Conservation (phyloP, 2,329 filamentous ascomycete genomes). For the Fulvia fulva region DNA sequence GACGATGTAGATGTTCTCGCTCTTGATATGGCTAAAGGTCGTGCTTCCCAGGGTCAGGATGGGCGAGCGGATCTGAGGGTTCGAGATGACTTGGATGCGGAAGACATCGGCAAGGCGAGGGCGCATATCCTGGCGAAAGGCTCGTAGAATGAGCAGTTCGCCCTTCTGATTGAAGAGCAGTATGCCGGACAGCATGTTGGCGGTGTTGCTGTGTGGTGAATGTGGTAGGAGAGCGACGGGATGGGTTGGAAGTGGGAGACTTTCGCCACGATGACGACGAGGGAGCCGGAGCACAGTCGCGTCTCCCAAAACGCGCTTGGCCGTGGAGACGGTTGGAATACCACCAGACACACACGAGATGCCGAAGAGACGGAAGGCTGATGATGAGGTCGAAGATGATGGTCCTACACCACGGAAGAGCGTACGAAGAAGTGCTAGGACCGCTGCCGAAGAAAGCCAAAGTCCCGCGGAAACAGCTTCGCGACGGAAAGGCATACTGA, state of each 20-base stretch:
- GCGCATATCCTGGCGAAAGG: conserved; percentile 97
- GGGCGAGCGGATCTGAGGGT: conserved; percentile 92
- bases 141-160: conserved; percentile 98
- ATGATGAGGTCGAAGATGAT: conserved; percentile 18
- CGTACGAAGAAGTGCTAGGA: conserved; percentile 11
- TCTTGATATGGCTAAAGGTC: conserved; percentile 98
- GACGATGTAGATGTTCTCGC: conserved; percentile 98
- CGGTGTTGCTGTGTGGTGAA: conserved; percentile 4
- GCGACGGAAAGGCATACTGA: conserved; percentile 32
- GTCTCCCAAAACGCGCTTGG: conserved; percentile 4
- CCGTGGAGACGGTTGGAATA: background rate
- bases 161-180: conserved; percentile 99
- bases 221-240: background rate
- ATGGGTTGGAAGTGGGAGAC: conserved; percentile 1
- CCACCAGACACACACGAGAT: conserved; percentile 10
- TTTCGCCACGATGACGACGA: background rate
- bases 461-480: conserved; percentile 29
- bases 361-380: conserved; percentile 23
- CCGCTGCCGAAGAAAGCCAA: conserved; percentile 10
- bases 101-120: conserved; percentile 97
- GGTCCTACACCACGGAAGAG: conserved; percentile 27
- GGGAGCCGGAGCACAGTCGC: background rate
- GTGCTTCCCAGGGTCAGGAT: conserved; percentile 96
- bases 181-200: conserved; percentile 89
- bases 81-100: conserved; percentile 97